A percentile compares a stretch with the other conserved stretches of the same genome.
Evolutionary conservation across 306 rosid species (phyloP).

Genomic region (Quercus ilex): DNA sequence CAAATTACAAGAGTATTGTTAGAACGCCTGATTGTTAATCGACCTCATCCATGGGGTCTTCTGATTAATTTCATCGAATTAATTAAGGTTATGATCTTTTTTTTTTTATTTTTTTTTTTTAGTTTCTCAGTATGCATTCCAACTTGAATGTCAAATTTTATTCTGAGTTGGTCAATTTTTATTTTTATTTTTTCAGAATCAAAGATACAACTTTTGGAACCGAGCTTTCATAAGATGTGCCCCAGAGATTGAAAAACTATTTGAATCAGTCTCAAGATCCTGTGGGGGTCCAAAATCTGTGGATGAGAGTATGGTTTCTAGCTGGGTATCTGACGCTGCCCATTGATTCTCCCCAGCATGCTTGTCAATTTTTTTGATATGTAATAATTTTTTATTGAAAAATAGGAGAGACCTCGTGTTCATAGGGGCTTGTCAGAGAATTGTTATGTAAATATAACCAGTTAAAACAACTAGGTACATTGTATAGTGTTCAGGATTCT

Average conservation of each 20-base stretch:
- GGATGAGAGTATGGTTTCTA: conserved; percentile 83
- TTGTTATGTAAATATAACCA: not conserved
- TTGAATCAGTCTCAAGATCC: conserved; percentile 96
- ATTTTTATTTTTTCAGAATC: conserved; percentile 53
- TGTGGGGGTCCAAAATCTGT: conserved; percentile 95
- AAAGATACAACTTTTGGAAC: conserved; percentile 92
- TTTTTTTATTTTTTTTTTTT: not conserved
- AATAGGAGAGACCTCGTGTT: too few species aligned
- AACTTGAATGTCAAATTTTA: not conserved
- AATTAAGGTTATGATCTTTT: conserved; percentile 56
- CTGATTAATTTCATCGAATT: conserved; percentile 95
- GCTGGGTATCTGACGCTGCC: conserved; percentile 70
- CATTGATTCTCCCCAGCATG: conserved; percentile 28
- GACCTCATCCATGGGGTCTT: conserved; percentile 99
- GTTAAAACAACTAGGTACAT: not conserved
- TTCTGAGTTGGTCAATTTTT: not conserved
- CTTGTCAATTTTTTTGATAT: not conserved
- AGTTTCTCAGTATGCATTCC: not conserved
- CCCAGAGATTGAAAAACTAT: conserved; percentile 91
- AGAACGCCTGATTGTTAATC: conserved; percentile 89
- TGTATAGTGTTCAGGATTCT: not conserved
- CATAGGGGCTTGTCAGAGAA: not conserved
- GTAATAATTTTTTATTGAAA: too few species aligned
- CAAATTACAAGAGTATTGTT: conserved; percentile 95
- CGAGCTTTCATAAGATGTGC: conserved; percentile 91